These are phyloP conservation scores for Leptographium lundbergii DNA, from an alignment of 2,329 filamentous ascomycete genomes.

Conservation along the genomic window DNA sequence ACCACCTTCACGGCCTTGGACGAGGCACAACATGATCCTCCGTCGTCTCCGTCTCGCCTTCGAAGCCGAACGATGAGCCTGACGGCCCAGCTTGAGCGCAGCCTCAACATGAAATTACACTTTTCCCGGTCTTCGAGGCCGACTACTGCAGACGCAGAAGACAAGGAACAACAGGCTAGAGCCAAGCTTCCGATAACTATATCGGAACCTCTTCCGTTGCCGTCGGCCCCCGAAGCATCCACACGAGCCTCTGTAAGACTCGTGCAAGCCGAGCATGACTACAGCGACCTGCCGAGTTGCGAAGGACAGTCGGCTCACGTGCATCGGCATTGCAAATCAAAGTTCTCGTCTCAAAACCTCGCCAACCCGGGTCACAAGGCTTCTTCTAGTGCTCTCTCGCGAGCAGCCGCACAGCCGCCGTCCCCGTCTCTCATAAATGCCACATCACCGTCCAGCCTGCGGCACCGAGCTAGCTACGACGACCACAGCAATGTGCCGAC, in stretches of 20 bases:
- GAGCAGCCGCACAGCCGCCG: not conserved
- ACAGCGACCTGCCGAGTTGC: not conserved
- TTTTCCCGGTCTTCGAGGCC: slow-evolving; percentile 2
- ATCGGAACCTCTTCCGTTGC: slow-evolving; percentile 14
- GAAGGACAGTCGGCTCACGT: not conserved
- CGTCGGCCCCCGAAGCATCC: slow-evolving; percentile 13
- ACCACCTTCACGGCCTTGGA: not conserved
- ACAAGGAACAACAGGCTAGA: not conserved
- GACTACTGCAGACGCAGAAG: not conserved
- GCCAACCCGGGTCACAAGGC: not conserved
- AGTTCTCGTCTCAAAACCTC: not conserved
- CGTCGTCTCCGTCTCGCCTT: not conserved
- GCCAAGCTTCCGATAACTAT: not conserved
- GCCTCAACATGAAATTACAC: slow-evolving; percentile 3
- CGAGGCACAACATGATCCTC: not conserved
- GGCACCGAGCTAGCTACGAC: slow-evolving; percentile 23
- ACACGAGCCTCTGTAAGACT: not conserved
- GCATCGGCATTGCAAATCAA: not conserved
- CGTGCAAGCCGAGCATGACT: not conserved
- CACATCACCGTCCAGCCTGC: slow-evolving; percentile 14
- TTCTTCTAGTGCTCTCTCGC: not conserved
- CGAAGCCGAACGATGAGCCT: slow-evolving; percentile 19
- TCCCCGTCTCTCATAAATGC: slow-evolving; percentile 7
- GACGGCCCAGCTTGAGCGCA: slow-evolving; percentile 17
- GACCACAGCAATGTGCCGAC: not conserved